phyloP scores from a whole-genome alignment of 2,329 filamentous ascomycete species.

The Verruconis gallopava region DNA sequence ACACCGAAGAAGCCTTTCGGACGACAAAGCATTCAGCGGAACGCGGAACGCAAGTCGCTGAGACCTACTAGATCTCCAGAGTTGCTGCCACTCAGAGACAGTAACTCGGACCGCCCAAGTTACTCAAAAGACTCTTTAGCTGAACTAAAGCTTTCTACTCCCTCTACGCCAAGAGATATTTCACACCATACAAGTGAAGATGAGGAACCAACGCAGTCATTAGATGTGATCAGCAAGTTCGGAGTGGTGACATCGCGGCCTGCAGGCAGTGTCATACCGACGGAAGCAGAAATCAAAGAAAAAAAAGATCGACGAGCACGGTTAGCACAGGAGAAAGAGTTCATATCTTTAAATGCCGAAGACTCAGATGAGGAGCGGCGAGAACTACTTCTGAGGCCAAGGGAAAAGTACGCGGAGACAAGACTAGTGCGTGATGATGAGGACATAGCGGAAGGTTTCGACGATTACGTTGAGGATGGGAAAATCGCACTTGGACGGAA shows the following conservation, averaged over 20 bases:
- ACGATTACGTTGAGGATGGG: constrained; percentile 80
- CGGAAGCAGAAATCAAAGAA: constrained; percentile 73
- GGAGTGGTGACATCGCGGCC: constrained; percentile 32
- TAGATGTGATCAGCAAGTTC: constrained; percentile 41
- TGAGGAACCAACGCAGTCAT: constrained; percentile 34
- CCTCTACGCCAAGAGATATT: constrained; percentile 61
- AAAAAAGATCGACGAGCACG: constrained; percentile 84
- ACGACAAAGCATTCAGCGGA: constrained; percentile 53
- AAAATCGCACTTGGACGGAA: constrained; percentile 64
- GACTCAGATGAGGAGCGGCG: constrained; percentile 31
- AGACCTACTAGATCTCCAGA: constrained; percentile 33
- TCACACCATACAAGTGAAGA: constrained; percentile 12
- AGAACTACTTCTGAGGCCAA: constrained; percentile 5
- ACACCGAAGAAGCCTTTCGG: constrained; percentile 53
- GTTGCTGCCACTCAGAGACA: constrained; percentile 45
- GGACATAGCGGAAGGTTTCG: constrained; percentile 84
- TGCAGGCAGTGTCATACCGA: constrained; percentile 48
- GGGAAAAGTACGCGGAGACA: constrained; percentile 46
- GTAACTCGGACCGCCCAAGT: constrained; percentile 50
- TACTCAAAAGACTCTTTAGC: constrained; percentile 82
- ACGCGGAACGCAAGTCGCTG: constrained; percentile 45
- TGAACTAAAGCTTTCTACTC: constrained; percentile 75
- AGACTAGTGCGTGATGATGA: constrained; percentile 77
- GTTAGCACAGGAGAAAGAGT: constrained; percentile 59
- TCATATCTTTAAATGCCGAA: constrained; percentile 41